phyloP scores from a whole-genome alignment of 2,329 filamentous ascomycete genomes.

The Furcasterigmium furcatum region DNA sequence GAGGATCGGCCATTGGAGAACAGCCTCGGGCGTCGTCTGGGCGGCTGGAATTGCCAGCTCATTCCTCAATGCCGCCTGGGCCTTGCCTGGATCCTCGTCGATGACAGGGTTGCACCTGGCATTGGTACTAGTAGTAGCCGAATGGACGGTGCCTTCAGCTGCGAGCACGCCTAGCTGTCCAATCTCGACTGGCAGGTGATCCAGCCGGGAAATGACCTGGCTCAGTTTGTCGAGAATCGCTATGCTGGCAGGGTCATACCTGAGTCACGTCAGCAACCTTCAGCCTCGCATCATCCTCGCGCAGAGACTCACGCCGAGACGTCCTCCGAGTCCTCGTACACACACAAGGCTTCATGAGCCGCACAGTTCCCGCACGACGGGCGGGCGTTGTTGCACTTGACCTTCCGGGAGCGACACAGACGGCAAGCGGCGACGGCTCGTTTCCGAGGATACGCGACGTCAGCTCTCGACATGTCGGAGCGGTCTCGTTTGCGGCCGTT shows the following conservation, averaged over 20 bases:
- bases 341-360: not conserved
- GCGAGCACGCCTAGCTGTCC: too few species aligned
- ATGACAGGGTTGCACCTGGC: too few species aligned
- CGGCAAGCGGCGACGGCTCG: not conserved
- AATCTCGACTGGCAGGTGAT: not conserved
- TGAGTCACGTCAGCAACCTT: not conserved
- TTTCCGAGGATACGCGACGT: not conserved
- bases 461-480: not conserved
- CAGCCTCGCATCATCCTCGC: not conserved
- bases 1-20: not conserved
- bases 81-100: too few species aligned
- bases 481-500: not conserved
- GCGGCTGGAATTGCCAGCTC: slow-evolving; percentile 1
- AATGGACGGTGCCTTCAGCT: too few species aligned
- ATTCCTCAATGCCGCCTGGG: not conserved
- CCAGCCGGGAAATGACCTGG: not conserved
- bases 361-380: slow-evolving; percentile 1
- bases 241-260: slow-evolving; percentile 1
- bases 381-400: slow-evolving; percentile 2
- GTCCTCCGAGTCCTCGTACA: slow-evolving; percentile 1
- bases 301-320: not conserved
- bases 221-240: not conserved
- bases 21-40: not conserved
- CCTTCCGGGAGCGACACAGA: slow-evolving; percentile 1
- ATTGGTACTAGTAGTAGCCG: too few species aligned